Conservation (phyloP, 2,329 filamentous ascomycete genomes). For the Colletotrichum sp. region DNA sequence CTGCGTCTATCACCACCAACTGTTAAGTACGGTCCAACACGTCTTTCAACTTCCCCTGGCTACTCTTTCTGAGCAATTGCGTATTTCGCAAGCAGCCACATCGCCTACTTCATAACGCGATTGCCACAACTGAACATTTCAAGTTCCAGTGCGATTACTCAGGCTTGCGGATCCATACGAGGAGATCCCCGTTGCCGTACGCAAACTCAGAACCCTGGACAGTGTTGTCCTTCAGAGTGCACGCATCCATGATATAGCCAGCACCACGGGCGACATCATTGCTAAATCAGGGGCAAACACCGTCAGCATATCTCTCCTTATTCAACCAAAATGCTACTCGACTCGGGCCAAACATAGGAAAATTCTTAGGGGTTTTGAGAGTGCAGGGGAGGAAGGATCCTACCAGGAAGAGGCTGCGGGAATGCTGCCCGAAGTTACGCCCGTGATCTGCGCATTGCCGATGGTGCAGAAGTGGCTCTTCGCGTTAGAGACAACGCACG, state of each 20-base stretch:
- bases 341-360: background rate
- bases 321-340: background rate
- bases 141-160: background rate
- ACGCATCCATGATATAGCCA: slow-evolving; percentile 18
- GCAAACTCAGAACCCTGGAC: slow-evolving; percentile 10
- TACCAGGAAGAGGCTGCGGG: slow-evolving; percentile 1
- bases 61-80: background rate
- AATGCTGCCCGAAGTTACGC: background rate
- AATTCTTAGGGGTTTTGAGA: background rate
- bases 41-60: background rate
- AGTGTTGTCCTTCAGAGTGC: slow-evolving; percentile 12
- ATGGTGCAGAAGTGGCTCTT: background rate
- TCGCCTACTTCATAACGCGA: background rate
- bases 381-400: background rate
- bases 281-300: background rate
- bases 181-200: slow-evolving; percentile 2
- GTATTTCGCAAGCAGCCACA: background rate
- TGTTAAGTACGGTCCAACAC: background rate
- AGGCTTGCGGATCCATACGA: background rate
- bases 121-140: fast-evolving
- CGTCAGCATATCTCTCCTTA: background rate
- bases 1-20: background rate
- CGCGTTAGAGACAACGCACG: background rate
- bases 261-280: slow-evolving; percentile 15
- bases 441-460: background rate